Evolutionary conservation across 1,284 basidiomycete genomes (phyloP), one percentile per base, ranked within the genome.

Genomic region (Ganoderma multipileum): DNA sequence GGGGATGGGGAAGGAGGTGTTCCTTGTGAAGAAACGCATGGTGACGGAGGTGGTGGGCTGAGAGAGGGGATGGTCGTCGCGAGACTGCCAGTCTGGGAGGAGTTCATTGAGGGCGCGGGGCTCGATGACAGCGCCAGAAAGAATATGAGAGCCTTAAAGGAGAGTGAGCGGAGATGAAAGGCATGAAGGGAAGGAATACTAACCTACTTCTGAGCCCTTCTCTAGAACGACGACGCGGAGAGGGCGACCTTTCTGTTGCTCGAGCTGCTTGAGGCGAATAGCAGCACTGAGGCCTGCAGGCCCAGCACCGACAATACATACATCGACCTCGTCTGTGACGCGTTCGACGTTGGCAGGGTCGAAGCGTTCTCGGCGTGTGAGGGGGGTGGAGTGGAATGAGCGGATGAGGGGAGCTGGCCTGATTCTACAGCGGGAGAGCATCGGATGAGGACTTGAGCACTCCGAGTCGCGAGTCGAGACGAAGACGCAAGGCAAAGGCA

Each of bases 231-330:
- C 94, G 16, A 99, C 96, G 36, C 97, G 87, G 39, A 98, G 86
- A 71, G 96, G 93, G 70, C 89, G 89, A 0, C 90, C 91, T 61
- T 86, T 88, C 78, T 96, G 91, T 72, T 89, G 83, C 76, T 97
- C 95, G 55, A 98, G 89, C 82, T 99, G 97, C 83, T 98, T 98
- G 68, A 99, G 85, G 41, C 95, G 88, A 76, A 99, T 99, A 4
- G 97, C 98, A n/a, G 97, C 97, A 75, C 92, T 93, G 68, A 99
- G 87, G 41, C 98, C 97, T 0, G 97, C 96, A 2, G 97, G 97
- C 0, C 97, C 98, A 18, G 89, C 97, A 30, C 97, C 97, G 71
- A 99, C 96, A 76, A 99, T 98, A 80, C 96, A 96, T 42, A 99
- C 96, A 76, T 99, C 97, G 61, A 96, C 96, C 72, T 97, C 91